A percentile compares a stretch with the other conserved stretches of the same genome.
These are phyloP conservation scores for Candida nitratophila DNA, from an alignment of 805 yeast species.

Conservation along the genomic window DNA sequence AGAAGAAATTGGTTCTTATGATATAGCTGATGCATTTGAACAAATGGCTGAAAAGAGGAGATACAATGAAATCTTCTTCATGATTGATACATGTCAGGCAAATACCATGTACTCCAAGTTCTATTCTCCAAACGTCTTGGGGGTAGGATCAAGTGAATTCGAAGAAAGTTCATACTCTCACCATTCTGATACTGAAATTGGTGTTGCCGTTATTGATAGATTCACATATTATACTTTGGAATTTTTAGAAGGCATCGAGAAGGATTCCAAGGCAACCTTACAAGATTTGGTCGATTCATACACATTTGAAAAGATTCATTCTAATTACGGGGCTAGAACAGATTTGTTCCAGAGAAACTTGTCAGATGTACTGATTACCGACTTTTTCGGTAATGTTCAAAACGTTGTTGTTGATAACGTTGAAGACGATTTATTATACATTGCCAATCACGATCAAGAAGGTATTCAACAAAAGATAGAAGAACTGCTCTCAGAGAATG, in stretches of 20 bases:
- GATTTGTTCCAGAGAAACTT: slow-evolving; percentile 67
- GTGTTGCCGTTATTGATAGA: slow-evolving; percentile 96
- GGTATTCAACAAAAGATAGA: slow-evolving; percentile 10
- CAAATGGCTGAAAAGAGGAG: slow-evolving; percentile 96
- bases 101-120: slow-evolving; percentile 93
- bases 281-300: slow-evolving; percentile 81
- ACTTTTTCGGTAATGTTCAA: slow-evolving; percentile 91
- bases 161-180: slow-evolving; percentile 94
- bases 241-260: slow-evolving; percentile 72
- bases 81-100: slow-evolving; percentile 99
- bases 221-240: slow-evolving; percentile 91
- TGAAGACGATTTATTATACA: slow-evolving; percentile 38
- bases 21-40: slow-evolving; percentile 93
- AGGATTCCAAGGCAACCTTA: slow-evolving; percentile 66
- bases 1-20: slow-evolving; percentile 92
- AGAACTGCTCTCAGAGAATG: not conserved
- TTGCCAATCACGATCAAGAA: slow-evolving; percentile 27
- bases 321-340: slow-evolving; percentile 87
- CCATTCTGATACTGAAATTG: slow-evolving; percentile 91
- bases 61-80: slow-evolving; percentile 90
- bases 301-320: slow-evolving; percentile 78
- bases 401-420: slow-evolving; percentile 53
- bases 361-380: slow-evolving; percentile 71
- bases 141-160: slow-evolving; percentile 84
- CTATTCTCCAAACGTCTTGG: slow-evolving; percentile 85